Base-by-base conservation (phyloP, 306 rosid species). In the Mimosa bimucronata region DNA sequence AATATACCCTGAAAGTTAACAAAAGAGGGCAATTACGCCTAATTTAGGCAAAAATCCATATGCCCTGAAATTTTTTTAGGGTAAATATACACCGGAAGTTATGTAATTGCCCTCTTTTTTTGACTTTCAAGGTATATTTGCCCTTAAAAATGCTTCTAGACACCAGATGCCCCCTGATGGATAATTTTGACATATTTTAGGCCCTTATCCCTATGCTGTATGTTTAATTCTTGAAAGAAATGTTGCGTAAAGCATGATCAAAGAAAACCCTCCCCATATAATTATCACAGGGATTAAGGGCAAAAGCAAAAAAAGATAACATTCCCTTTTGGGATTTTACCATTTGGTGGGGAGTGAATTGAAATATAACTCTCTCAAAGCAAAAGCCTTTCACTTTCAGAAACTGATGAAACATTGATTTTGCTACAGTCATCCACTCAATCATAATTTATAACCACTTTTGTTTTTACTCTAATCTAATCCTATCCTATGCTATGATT, bases 251-350 rank as follows among this genome's bases (percentile, higher is more conserved):
- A 58, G 60, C 19, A 41, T 26, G 4, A 61, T 8, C 3, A 53
- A 61, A 21, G 29, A 15, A 8, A 61, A 30, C 62, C 46, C 15
- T 26, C 30, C 30, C 14, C 2, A 65, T 62, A 50, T 26, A 50
- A 34, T 5, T 34, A 50, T 23, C 66, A 67, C 14, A 28, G n/a
- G 8, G 74, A 48, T 48, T 21, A 31, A 48, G 80, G 64, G 80
- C 19, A 48, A 77, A 77, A 66, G 66, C 74, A 62, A 48, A 66
- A 48, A 66, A 65, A 76, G 73, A 13, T 66, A 31, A 48, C 66
- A 50, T 48, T 65, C 74, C 66, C 64, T 77, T 31, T 30, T 67
- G 26, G 52, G 52, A 7, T 42, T 40, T 62, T 76, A 26, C 23
- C 34, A 50, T 53, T 73, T 73, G 29, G 79, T 28, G 3, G 28